Conservation (phyloP, 1,284 basidiomycete species). For the Ceratobasidium sp. region DNA sequence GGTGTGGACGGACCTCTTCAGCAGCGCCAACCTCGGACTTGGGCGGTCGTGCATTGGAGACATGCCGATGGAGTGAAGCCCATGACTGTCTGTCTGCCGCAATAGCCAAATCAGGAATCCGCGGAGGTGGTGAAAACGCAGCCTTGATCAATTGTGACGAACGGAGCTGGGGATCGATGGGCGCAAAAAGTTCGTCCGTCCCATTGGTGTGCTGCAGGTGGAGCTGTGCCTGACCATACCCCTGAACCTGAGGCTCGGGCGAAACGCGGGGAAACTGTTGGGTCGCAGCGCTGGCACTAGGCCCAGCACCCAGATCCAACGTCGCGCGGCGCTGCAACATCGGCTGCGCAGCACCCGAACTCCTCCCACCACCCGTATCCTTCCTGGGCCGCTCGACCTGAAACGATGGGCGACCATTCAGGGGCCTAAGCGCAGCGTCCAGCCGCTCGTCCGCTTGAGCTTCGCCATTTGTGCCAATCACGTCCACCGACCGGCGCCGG, state of each 20-base stretch:
- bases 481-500: constrained; percentile 33
- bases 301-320: constrained; percentile 13
- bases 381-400: constrained; percentile 25
- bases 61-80: constrained; percentile 10
- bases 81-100: constrained; percentile 9
- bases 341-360: background rate
- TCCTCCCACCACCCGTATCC: background rate
- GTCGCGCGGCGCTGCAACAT: constrained; percentile 18
- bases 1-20: background rate
- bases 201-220: background rate
- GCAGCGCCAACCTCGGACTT: constrained; percentile 16
- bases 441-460: background rate
- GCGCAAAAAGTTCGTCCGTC: constrained; percentile 10
- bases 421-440: constrained; percentile 11
- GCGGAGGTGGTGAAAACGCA: constrained; percentile 28
- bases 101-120: constrained; percentile 24
- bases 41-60: constrained; percentile 17
- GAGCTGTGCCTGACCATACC: background rate
- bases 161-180: constrained; percentile 17
- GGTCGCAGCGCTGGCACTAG: background rate
- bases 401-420: constrained; percentile 29
- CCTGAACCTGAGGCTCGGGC: constrained; percentile 2
- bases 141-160: constrained; percentile 28
- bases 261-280: background rate
- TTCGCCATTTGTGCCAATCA: background rate